Conservation (phyloP, 495 filamentous ascomycete genomes). For the Astrothelium subdiscretum region DNA sequence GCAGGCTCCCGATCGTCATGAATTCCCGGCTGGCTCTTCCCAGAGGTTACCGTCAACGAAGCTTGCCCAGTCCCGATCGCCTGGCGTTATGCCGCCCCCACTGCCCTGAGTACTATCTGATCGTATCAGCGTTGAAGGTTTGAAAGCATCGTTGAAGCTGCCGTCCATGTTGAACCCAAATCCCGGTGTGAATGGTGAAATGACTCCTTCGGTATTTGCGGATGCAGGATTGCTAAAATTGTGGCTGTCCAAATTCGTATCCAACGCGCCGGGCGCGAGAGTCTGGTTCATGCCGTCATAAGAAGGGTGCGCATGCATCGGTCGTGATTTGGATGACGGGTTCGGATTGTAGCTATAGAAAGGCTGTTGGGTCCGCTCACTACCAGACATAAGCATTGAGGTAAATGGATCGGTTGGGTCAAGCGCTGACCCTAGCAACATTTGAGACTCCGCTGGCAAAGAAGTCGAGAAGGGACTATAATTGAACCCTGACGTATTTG, state of each 20-base stretch:
- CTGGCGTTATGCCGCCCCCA: slow-evolving; percentile 1
- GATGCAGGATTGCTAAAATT: slow-evolving; percentile 3
- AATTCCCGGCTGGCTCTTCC: background rate
- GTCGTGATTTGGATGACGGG: slow-evolving; percentile 5
- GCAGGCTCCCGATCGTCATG: background rate
- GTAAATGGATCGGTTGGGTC: slow-evolving; percentile 33
- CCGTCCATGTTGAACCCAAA: background rate
- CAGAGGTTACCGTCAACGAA: slow-evolving; percentile 5
- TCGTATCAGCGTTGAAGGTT: background rate
- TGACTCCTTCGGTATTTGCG: slow-evolving; percentile 3
- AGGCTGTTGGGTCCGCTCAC: slow-evolving; percentile 22
- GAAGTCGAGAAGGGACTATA: slow-evolving; percentile 31
- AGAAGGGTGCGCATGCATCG: slow-evolving; percentile 2
- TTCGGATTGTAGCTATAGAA: slow-evolving; percentile 32
- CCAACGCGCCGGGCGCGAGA: slow-evolving; percentile 6
- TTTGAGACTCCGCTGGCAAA: slow-evolving; percentile 39
- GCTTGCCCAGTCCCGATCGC: slow-evolving; percentile 1
- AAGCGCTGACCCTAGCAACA: slow-evolving; percentile 34
- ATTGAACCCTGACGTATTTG: background rate
- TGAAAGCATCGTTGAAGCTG: background rate
- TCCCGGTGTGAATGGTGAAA: slow-evolving; percentile 4
- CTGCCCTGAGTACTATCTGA: slow-evolving; percentile 2
- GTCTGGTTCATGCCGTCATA: slow-evolving; percentile 17
- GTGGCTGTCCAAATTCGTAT: slow-evolving; percentile 7
- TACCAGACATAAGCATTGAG: slow-evolving; percentile 34